phyloP scores from a whole-genome alignment of 1,139 yeast genomes.

The Pichia sp. region DNA sequence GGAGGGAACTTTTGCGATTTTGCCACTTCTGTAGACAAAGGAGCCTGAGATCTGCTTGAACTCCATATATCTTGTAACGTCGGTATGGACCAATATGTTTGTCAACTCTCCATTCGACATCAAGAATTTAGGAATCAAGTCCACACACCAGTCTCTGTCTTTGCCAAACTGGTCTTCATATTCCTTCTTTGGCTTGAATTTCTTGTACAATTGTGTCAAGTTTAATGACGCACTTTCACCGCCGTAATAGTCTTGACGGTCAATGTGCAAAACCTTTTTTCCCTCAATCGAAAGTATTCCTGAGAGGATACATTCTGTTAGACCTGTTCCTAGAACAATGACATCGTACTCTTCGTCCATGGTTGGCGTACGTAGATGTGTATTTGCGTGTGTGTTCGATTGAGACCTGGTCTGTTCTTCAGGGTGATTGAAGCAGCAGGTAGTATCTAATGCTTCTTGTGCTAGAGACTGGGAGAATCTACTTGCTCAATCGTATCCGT shows the following conservation, averaged over 20 bases:
- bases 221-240: slow-evolving; percentile 59
- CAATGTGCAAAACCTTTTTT: slow-evolving; percentile 93
- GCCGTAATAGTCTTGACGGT: slow-evolving; percentile 94
- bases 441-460: neutral
- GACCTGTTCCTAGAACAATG: slow-evolving; percentile 80
- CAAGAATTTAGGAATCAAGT: slow-evolving; percentile 90
- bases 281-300: slow-evolving; percentile 95
- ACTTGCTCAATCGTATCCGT: neutral
- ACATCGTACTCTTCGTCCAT: slow-evolving; percentile 98
- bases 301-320: slow-evolving; percentile 93
- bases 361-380: neutral
- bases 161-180: slow-evolving; percentile 76
- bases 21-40: slow-evolving; percentile 85
- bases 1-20: slow-evolving; percentile 93
- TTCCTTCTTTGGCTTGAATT: slow-evolving; percentile 69
- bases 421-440: too few species aligned
- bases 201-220: slow-evolving; percentile 53
- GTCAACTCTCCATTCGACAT: slow-evolving; percentile 99
- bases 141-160: slow-evolving; percentile 97
- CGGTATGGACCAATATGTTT: slow-evolving; percentile 89
- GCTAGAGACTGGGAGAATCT: neutral
- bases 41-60: slow-evolving; percentile 95
- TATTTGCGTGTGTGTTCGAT: neutral
- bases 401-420: too few species aligned
- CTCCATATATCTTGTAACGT: slow-evolving; percentile 92